Percentiles rank a stretch among this genome's conserved stretches.
Evolutionary conservation across 352 stramenopile genomes (phyloP).

Genomic region (Pythium volutum): DNA sequence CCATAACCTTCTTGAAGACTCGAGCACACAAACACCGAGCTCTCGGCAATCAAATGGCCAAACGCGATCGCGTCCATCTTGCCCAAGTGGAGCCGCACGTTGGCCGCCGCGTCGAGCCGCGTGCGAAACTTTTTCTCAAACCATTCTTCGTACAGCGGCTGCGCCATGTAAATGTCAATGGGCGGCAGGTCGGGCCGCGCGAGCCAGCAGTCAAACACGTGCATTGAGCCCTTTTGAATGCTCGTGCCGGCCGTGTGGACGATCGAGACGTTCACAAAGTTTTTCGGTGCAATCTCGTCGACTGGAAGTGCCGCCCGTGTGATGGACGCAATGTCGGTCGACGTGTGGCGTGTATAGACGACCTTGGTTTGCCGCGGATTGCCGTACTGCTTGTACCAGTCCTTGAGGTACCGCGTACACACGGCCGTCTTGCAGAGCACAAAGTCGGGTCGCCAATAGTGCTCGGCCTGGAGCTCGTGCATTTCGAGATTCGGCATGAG

Average conservation of each 20-base stretch:
- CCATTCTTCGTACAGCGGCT: conserved; percentile 28
- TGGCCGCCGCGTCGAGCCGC: conserved; percentile 11
- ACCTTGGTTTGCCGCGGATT: conserved; percentile 49
- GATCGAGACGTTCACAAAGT: conserved; percentile 46
- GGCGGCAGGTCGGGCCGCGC: conserved; percentile 41
- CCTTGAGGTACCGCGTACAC: conserved; percentile 36
- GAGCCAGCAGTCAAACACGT: conserved; percentile 64
- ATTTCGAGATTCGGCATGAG: conserved; percentile 44
- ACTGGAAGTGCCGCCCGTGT: conserved; percentile 1
- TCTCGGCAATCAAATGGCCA: conserved; percentile 48
- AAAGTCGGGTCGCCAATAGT: conserved; percentile 49
- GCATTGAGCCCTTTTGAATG: conserved; percentile 48
- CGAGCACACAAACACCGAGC: conserved; percentile 55
- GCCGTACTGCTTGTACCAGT: conserved; percentile 56
- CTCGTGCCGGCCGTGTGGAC: conserved; percentile 45
- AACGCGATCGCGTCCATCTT: conserved; percentile 37
- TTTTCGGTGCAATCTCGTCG: conserved; percentile 9
- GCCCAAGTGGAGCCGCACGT: conserved; percentile 42
- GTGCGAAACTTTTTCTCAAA: conserved; percentile 6
- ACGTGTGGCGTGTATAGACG: conserved; percentile 59
- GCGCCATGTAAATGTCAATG: conserved; percentile 49
- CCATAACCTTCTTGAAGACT: conserved; percentile 61
- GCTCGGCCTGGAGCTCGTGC: conserved; percentile 37
- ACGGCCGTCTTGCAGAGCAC: conserved; percentile 62
- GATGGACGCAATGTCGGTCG: conserved; percentile 39